Evolutionary conservation across 2,329 filamentous ascomycete genomes (phyloP), one percentile per base, ranked within the genome.

Genomic region (Pyrenophora seminiperda): DNA sequence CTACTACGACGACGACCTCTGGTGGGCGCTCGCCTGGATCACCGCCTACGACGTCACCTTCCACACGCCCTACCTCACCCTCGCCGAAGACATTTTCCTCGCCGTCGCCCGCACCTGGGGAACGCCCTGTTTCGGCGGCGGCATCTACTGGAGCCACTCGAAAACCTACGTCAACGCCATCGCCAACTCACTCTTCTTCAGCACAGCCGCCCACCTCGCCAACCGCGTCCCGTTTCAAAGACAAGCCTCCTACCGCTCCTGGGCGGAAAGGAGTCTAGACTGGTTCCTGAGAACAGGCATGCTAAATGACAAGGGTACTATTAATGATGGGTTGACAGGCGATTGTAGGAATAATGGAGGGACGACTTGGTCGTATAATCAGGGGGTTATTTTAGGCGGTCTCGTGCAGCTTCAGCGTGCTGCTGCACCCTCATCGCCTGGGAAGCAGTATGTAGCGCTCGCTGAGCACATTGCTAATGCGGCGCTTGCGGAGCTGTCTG

Each of bases 341-440:
- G 79, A 73, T 36, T 87, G 83, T 68, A 67, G 76, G 29, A 80
- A 81, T 61, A 83, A 83, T 47, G 75, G 76, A 31, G 70, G 67
- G 17, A 65, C 61, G 5, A 66, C 73, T 9, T 84, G 77, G 74
- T 76, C 78, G 0, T 85, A 85, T 66, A 84, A 84, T 58, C 83
- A 87, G 66, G 84, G 84, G 7, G 81, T 86, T 1, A 76, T 86
- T 17, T 77, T 87, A 5, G 76, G 81, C 10, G 83, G 78, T 0
- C 75, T 87, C 0, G 78, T 80, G 2, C 82, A 86, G 55, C 73
- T 85, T 14, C 72, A 74, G 53, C 66, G 59, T 29, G n/a, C n/a
- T n/a, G n/a, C n/a, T n/a, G 79, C 77, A 0, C 70, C 75, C 0
- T 1, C 9, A 6, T 13, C 24, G 2, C 65, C 73, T 0, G 58